Conservation (phyloP, 768 basidiomycete species). For the Suillus ampliporus region DNA sequence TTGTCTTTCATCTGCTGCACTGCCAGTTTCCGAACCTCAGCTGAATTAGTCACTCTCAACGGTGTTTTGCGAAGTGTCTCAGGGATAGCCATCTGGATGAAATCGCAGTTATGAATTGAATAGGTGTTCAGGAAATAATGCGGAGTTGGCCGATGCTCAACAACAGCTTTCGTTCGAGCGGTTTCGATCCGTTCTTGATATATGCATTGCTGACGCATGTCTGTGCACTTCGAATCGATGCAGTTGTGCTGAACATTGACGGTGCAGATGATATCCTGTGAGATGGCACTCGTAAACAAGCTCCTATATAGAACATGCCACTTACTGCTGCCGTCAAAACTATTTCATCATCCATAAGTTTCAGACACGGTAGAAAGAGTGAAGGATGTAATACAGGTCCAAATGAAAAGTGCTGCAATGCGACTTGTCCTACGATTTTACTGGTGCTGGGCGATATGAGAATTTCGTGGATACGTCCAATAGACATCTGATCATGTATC, state of each 20-base stretch:
- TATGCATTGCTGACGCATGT: neutral
- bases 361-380: neutral
- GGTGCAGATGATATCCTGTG: constrained; percentile 19
- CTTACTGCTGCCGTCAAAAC: neutral
- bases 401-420: constrained; percentile 2
- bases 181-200: constrained; percentile 21
- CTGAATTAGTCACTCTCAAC: neutral
- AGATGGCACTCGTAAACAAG: neutral
- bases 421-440: neutral
- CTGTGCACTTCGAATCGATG: constrained; percentile 14
- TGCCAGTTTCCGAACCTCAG: neutral
- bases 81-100: constrained; percentile 10
- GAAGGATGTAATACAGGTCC: constrained; percentile 3
- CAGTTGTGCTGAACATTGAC: constrained; percentile 29
- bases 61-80: constrained; percentile 1
- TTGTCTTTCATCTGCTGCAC: constrained; percentile 8
- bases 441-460: neutral
- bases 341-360: neutral
- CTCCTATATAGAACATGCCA: neutral
- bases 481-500: neutral
- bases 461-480: constrained; percentile 13
- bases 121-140: constrained; percentile 22
- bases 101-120: constrained; percentile 25
- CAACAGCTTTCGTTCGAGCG: constrained; percentile 7
- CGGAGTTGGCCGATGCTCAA: constrained; percentile 12